Evolutionary conservation across 306 rosid species (phyloP).

Genomic region (Fagus crenata): DNA sequence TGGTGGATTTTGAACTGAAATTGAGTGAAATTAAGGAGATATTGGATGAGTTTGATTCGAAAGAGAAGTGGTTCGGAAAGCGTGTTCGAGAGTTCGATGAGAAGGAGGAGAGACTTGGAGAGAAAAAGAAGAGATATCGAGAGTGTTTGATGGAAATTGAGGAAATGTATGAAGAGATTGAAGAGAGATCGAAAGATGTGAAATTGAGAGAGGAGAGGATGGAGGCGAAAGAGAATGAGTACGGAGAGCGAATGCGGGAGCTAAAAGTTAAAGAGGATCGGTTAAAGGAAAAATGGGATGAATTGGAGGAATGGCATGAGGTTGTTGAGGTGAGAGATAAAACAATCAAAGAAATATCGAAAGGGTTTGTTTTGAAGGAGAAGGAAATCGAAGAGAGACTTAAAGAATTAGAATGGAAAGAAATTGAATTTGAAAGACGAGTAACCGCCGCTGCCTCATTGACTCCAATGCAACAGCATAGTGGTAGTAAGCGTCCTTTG

Average conservation of each 20-base stretch:
- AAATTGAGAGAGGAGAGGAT: conserved; percentile 2
- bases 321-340: conserved; percentile 4
- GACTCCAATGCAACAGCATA: no score
- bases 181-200: conserved; percentile 23
- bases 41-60: not conserved
- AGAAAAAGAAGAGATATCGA: no score
- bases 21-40: conserved; percentile 15
- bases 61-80: not conserved
- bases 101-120: no score
- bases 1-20: conserved; percentile 19
- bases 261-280: conserved; percentile 18
- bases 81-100: no score
- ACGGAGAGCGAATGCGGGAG: conserved; percentile 23
- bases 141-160: no score
- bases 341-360: conserved; percentile 21
- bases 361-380: conserved; percentile 13
- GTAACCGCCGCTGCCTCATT: no score
- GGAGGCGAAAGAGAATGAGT: no score
- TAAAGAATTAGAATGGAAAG: conserved; percentile 25
- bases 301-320: conserved; percentile 26
- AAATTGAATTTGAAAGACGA: not conserved
- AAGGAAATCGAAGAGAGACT: conserved; percentile 20
- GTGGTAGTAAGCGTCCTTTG: no score
- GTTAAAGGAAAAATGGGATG: conserved; percentile 18
- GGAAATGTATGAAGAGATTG: no score